Conservation (phyloP, 345 rosid species). For the Carallia brachiata region DNA sequence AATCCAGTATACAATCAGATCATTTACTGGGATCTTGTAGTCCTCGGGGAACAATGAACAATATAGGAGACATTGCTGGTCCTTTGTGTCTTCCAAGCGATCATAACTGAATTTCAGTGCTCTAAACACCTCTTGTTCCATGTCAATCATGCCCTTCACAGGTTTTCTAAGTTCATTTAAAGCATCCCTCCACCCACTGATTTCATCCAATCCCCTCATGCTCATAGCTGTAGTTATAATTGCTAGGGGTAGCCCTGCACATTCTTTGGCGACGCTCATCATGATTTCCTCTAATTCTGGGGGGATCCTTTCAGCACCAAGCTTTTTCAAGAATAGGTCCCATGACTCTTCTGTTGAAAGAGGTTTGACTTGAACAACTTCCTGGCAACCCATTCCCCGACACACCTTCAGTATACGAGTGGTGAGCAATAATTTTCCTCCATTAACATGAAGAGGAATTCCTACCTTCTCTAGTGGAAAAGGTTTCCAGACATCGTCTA, state of each 20-base stretch:
- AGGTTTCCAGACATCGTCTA: constrained; percentile 9
- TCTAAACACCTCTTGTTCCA: constrained; percentile 1
- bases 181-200: constrained; percentile 21
- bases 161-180: constrained; percentile 14
- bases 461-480: constrained; percentile 11
- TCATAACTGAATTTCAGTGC: constrained; percentile 16
- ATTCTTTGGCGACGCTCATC: constrained; percentile 9
- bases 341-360: constrained; percentile 8
- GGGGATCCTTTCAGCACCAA: background rate
- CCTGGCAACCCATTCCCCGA: constrained; percentile 1
- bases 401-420: constrained; percentile 10
- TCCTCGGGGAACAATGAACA: constrained; percentile 26
- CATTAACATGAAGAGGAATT: background rate
- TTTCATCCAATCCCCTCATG: constrained; percentile 17
- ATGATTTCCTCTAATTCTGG: background rate
- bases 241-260: constrained; percentile 18
- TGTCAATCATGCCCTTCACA: background rate
- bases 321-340: background rate
- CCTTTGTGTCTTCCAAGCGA: background rate
- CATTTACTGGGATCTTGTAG: background rate
- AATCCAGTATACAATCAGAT: constrained; percentile 19
- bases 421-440: constrained; percentile 15
- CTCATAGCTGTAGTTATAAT: too few relatives aligned
- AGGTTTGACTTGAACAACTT: background rate
- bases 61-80: constrained; percentile 21